A percentile compares a stretch with the other conserved stretches of the same genome.
Evolutionary conservation across 78 protist genomes (phyloP).

Genomic region (Dictyostelium intermedium): DNA sequence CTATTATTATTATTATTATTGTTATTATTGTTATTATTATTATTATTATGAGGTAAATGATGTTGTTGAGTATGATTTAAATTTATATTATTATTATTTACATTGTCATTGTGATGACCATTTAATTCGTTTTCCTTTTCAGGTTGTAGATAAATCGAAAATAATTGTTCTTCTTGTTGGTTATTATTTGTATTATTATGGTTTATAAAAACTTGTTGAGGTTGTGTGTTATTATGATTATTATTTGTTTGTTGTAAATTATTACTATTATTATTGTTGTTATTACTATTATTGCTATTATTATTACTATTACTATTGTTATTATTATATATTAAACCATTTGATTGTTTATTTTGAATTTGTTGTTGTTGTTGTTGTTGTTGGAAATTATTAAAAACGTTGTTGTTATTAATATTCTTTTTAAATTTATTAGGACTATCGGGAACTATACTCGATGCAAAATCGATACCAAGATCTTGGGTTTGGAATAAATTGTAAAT

Average conservation of each 20-base stretch:
- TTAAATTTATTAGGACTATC: slow-evolving; percentile 72
- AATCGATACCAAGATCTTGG: slow-evolving; percentile 60
- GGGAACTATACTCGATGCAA: slow-evolving; percentile 61
- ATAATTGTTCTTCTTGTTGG: slow-evolving; percentile 29
- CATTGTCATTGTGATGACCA: background rate
- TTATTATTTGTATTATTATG: background rate
- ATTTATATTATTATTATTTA: background rate
- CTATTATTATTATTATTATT: background rate
- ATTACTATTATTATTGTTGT: background rate
- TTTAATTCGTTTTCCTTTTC: slow-evolving; percentile 26
- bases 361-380: slow-evolving; percentile 18
- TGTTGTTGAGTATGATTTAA: slow-evolving; percentile 18
- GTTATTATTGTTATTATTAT: background rate
- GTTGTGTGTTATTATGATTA: background rate
- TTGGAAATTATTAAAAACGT: background rate
- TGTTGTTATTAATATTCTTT: background rate
- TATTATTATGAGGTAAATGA: background rate
- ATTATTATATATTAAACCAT: background rate
- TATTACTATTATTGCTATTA: background rate
- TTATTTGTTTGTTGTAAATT: too few relatives aligned
- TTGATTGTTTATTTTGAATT: background rate
- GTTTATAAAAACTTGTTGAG: background rate
- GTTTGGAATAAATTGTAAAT: slow-evolving; percentile 53
- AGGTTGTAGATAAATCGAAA: slow-evolving; percentile 20
- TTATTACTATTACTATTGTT: background rate